A percentile compares a stretch with the other conserved stretches of the same genome.
Evolutionary conservation across 1,139 yeast species (phyloP).

Genomic region (Blastobotrys raffinosifermentans): DNA sequence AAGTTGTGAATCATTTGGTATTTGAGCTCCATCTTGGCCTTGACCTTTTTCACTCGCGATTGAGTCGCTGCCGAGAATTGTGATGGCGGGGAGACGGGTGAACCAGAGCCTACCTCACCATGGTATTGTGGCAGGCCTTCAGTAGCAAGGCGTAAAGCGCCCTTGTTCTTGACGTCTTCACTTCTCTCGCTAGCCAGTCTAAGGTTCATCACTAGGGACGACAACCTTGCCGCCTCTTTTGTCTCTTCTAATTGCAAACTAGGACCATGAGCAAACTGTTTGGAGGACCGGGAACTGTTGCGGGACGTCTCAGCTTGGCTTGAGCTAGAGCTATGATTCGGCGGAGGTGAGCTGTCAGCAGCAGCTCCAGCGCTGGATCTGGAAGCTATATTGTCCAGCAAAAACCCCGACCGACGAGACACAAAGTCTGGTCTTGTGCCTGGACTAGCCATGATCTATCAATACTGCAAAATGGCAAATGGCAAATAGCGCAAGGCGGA

Average conservation of each 20-base stretch:
- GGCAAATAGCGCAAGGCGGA: conserved; percentile 1
- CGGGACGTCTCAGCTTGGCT: too few species aligned
- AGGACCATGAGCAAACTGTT: too few species aligned
- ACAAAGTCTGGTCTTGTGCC: too few species aligned
- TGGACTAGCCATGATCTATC: neutral
- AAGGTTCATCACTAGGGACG: conserved; percentile 21
- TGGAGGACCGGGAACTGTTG: too few species aligned
- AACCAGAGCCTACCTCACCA: neutral
- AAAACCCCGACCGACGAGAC: conserved; percentile 2
- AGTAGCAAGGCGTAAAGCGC: conserved; percentile 2
- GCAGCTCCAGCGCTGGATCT: neutral
- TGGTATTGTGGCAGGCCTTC: conserved; percentile 3
- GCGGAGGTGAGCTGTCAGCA: too few species aligned
- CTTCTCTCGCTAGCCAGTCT: conserved; percentile 17
- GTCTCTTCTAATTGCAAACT: conserved; percentile 9
- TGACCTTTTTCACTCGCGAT: conserved; percentile 49
- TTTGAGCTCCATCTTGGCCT: conserved; percentile 45
- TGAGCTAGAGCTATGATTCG: too few species aligned
- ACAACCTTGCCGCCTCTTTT: conserved; percentile 22
- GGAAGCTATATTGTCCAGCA: neutral
- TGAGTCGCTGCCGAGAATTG: conserved; percentile 33
- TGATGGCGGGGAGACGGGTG: neutral
- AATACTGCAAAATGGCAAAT: neutral
- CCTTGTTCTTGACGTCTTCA: conserved; percentile 2
- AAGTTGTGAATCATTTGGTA: conserved; percentile 44